Evolutionary conservation across 495 filamentous ascomycete species (phyloP).

Genomic region (Talaromyces ruber): DNA sequence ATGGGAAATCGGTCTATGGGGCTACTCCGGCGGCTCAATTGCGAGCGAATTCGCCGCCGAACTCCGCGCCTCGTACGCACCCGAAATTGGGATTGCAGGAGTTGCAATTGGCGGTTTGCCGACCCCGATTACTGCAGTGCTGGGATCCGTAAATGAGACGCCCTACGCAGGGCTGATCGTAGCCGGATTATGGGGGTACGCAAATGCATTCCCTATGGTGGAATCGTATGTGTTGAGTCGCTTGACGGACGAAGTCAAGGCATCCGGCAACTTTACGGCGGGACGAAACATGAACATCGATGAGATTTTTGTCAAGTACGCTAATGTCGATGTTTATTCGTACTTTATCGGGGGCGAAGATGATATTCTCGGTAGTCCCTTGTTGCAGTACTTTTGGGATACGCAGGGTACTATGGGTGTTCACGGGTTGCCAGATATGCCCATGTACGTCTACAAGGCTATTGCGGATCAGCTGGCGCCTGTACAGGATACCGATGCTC

Average conservation of each 20-base stretch:
- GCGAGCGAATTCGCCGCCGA: conserved; percentile 36
- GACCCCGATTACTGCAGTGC: background rate
- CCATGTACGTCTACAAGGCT: conserved; percentile 39
- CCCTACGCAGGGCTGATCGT: background rate
- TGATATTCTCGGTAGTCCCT: background rate
- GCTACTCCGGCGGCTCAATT: conserved; percentile 38
- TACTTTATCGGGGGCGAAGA: background rate
- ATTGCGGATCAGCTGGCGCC: conserved; percentile 29
- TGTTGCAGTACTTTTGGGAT: conserved; percentile 9
- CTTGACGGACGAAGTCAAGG: background rate
- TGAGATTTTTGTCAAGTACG: background rate
- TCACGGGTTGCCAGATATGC: conserved; percentile 34
- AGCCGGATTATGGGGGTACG: background rate
- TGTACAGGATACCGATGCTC: conserved; percentile 25
- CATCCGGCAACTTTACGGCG: background rate
- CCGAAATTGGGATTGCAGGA: conserved; percentile 30
- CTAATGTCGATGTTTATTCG: background rate
- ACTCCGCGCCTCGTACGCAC: conserved; percentile 31
- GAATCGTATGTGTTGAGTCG: background rate
- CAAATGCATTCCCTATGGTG: conserved; percentile 1
- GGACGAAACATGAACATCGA: background rate
- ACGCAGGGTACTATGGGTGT: conserved; percentile 28
- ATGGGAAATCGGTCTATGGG: conserved; percentile 25
- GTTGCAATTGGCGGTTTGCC: conserved; percentile 28
- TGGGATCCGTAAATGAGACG: background rate